Percentiles rank a stretch among this genome's conserved stretches.
Evolutionary conservation across 345 rosid genomes (phyloP).

Genomic region (Firmiana major): DNA sequence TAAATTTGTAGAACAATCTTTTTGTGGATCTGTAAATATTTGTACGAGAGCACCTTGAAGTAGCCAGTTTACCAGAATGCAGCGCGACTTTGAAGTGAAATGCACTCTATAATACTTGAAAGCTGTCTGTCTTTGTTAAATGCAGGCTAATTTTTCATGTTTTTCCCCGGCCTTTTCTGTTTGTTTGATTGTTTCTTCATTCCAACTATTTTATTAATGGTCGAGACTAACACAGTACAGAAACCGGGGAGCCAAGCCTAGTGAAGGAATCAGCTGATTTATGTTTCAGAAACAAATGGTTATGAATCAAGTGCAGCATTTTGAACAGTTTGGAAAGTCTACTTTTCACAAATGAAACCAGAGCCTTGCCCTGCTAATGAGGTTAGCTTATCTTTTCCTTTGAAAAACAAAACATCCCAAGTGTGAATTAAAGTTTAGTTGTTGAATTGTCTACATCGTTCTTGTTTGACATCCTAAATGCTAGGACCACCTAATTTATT

Average conservation of each 20-base stretch:
- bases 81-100: not conserved
- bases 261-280: not conserved
- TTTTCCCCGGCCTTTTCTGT: not conserved
- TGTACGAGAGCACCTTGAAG: not conserved
- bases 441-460: slow-evolving; percentile 20
- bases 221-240: not conserved
- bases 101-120: not conserved
- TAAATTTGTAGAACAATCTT: not conserved
- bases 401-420: not conserved
- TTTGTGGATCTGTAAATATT: not conserved
- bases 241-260: not conserved
- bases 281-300: not conserved
- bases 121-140: not conserved
- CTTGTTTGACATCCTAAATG: not conserved
- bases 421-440: not conserved
- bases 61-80: not conserved
- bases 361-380: slow-evolving; percentile 5
- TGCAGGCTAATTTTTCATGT: not conserved
- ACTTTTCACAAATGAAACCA: not conserved
- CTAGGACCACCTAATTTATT: slow-evolving; percentile 21
- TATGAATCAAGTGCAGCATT: not conserved
- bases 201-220: not conserved
- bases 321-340: not conserved
- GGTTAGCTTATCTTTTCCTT: slow-evolving; percentile 11
- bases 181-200: not conserved